Evolutionary conservation across 495 filamentous ascomycete genomes (phyloP).

Genomic region (Durotheca rogersii): DNA sequence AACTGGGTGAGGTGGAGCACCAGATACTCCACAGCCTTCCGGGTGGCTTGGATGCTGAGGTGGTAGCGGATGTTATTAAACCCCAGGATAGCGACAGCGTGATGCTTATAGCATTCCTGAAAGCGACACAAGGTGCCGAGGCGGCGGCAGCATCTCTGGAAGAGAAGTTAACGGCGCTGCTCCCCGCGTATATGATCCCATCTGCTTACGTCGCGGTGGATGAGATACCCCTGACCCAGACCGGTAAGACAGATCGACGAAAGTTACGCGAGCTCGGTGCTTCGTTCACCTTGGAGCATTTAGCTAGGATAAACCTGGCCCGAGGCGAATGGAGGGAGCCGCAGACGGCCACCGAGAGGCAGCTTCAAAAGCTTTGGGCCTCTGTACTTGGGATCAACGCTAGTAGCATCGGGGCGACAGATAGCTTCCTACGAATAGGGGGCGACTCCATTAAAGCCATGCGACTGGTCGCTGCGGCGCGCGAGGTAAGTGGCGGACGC

Average conservation of each 20-base stretch:
- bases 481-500: not conserved
- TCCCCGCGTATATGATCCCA: constrained; percentile 56
- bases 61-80: constrained; percentile 4
- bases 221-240: constrained; percentile 47
- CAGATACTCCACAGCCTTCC: not conserved
- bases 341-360: not conserved
- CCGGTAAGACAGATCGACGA: constrained; percentile 54
- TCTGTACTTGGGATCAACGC: not conserved
- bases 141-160: not conserved
- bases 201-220: constrained; percentile 49
- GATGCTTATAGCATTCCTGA: not conserved
- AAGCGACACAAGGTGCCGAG: not conserved
- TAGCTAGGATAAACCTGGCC: not conserved
- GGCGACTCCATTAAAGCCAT: not conserved
- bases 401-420: not conserved
- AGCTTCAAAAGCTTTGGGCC: not conserved
- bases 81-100: not conserved
- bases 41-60: constrained; percentile 2
- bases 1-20: constrained; percentile 33
- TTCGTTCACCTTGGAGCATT: not conserved
- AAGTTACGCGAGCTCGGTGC: constrained; percentile 22
- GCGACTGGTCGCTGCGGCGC: not conserved
- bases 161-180: constrained; percentile 1
- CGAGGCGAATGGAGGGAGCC: not conserved
- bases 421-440: not conserved